phyloP scores from a whole-genome alignment of 1,284 basidiomycete species.

The Ustanciosporium gigantosporum region DNA sequence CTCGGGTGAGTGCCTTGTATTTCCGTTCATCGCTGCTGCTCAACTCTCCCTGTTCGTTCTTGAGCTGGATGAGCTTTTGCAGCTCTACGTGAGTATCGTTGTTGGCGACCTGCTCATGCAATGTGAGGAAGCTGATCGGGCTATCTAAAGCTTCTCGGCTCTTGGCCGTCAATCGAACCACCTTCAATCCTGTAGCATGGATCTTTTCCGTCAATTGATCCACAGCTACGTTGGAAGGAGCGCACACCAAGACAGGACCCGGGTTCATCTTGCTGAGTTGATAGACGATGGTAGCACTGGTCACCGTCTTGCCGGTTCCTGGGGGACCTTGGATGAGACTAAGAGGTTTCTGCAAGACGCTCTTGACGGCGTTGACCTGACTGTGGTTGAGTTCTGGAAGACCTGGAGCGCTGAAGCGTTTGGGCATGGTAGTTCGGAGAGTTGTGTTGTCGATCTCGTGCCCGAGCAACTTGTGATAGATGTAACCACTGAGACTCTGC shows the following conservation, averaged over 20 bases:
- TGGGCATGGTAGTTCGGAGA: slow-evolving; percentile 83
- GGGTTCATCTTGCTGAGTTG: slow-evolving; percentile 99
- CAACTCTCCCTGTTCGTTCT: slow-evolving; percentile 95
- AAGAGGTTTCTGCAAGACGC: slow-evolving; percentile 96
- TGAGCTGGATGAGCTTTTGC: slow-evolving; percentile 95
- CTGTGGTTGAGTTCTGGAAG: slow-evolving; percentile 98
- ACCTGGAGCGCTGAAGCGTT: slow-evolving; percentile 91
- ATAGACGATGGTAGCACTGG: slow-evolving; percentile 98
- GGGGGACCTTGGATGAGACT: slow-evolving; percentile 93
- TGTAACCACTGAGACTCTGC: slow-evolving; percentile 97
- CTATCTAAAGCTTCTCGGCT: slow-evolving; percentile 96
- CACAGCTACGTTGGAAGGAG: slow-evolving; percentile 98
- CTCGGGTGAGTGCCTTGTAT: slow-evolving; percentile 90
- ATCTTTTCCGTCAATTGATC: slow-evolving; percentile 99
- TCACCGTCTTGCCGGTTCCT: slow-evolving; percentile 98
- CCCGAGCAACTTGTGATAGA: slow-evolving; percentile 96
- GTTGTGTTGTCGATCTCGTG: slow-evolving; percentile 91
- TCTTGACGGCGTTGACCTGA: slow-evolving; percentile 98
- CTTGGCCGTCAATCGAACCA: slow-evolving; percentile 95
- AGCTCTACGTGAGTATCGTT: slow-evolving; percentile 76
- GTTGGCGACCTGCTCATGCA: slow-evolving; percentile 96
- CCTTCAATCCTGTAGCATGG: slow-evolving; percentile 92
- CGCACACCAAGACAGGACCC: slow-evolving; percentile 97
- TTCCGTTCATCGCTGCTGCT: slow-evolving; percentile 95
- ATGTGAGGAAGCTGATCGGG: slow-evolving; percentile 85